Percentiles rank a stretch among this genome's conserved stretches.
Conservation (phyloP, 331 rosid genomes). For the Malus hybrid region DNA sequence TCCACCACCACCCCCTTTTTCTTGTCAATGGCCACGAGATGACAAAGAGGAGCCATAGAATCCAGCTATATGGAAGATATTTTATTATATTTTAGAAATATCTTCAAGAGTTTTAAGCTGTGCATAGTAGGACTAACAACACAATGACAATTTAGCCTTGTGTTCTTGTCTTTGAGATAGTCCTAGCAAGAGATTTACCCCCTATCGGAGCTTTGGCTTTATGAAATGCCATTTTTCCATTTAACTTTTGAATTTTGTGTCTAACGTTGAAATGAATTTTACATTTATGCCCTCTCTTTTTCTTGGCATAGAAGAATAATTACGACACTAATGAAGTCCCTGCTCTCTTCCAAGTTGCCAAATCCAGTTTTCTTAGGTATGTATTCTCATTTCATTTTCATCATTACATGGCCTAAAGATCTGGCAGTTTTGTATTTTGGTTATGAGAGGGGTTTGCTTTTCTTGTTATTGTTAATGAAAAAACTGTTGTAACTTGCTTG, state of each 20-base stretch:
- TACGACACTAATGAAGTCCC: too few relatives aligned
- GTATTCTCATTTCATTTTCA: background rate
- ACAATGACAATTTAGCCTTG: conserved; percentile 20
- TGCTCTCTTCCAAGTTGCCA: background rate
- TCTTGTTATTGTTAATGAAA: background rate
- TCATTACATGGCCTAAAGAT: background rate
- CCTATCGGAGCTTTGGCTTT: background rate
- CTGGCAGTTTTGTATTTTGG: background rate
- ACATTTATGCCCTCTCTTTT: background rate
- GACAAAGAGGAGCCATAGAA: conserved; percentile 23
- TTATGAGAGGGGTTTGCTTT: too few relatives aligned
- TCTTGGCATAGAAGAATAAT: too few relatives aligned
- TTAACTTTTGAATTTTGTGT: background rate
- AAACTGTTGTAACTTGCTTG: background rate
- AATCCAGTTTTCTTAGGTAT: background rate
- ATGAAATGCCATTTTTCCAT: background rate
- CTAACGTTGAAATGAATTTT: background rate
- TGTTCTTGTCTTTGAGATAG: background rate
- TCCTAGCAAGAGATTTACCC: conserved; percentile 8
- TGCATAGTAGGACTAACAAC: conserved; percentile 51
- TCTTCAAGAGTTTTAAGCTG: conserved; percentile 12
- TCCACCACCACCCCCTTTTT: conserved; percentile 63
- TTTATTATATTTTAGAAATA: background rate
- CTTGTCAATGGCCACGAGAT: conserved; percentile 3
- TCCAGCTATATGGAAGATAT: conserved; percentile 18